Conservation (phyloP, 768 basidiomycete genomes). For the Pleurotus pulmonarius region DNA sequence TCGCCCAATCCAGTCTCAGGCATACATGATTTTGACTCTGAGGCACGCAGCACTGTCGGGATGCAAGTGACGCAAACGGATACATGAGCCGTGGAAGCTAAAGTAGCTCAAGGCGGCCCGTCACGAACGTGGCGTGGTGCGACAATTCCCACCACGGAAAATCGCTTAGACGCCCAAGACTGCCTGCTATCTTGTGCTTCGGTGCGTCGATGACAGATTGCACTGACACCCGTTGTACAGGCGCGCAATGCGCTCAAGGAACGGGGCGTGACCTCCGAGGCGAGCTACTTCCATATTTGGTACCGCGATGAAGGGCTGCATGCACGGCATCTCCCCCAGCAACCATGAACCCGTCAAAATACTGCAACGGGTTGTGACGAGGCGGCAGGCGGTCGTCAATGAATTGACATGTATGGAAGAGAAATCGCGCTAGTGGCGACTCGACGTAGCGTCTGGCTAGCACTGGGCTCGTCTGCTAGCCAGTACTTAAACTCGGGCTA, state of each 20-base stretch:
- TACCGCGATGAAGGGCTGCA: background rate
- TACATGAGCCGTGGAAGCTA: no score
- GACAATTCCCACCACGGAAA: no score
- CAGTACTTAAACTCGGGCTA: constrained; percentile 7
- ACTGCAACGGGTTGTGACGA: background rate
- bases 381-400: background rate
- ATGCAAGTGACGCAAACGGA: no score
- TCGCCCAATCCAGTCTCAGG: no score
- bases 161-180: no score
- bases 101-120: no score
- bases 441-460: background rate
- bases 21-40: no score
- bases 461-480: background rate
- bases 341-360: background rate
- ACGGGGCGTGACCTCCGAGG: background rate
- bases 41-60: no score
- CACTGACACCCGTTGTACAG: background rate
- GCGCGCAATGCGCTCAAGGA: background rate
- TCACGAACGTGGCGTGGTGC: no score
- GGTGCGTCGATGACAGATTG: background rate
- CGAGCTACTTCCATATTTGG: background rate
- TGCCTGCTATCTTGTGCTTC: no score
- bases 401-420: background rate
- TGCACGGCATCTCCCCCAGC: background rate
- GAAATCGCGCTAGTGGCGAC: background rate